Conservation (phyloP, 2,329 filamentous ascomycete genomes). For the Colletotrichum chrysophilum region DNA sequence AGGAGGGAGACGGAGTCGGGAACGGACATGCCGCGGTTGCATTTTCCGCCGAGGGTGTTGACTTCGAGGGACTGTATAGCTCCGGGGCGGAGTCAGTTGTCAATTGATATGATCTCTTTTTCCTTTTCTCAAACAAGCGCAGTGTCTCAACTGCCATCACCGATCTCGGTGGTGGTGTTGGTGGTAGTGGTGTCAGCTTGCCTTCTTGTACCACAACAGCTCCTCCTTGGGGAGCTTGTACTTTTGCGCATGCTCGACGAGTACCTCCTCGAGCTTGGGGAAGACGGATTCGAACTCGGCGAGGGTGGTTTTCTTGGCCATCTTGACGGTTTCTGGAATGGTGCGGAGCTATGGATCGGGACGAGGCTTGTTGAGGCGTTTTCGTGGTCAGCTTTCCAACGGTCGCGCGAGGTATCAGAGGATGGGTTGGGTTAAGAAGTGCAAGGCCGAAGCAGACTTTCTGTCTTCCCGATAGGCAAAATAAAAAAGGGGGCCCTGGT, state of each 20-base stretch:
- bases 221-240: slow-evolving; percentile 86
- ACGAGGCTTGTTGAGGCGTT: background rate
- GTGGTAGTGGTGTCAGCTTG: slow-evolving; percentile 41
- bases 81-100: background rate
- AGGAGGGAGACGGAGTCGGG: slow-evolving; percentile 88
- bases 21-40: slow-evolving; percentile 98
- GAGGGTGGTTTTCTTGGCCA: slow-evolving; percentile 76
- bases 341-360: background rate
- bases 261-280: slow-evolving; percentile 81
- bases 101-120: background rate
- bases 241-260: slow-evolving; percentile 77
- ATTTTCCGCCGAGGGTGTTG: slow-evolving; percentile 94
- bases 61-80: slow-evolving; percentile 76
- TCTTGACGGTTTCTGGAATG: slow-evolving; percentile 35
- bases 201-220: slow-evolving; percentile 85
- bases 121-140: background rate
- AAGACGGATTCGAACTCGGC: slow-evolving; percentile 91
- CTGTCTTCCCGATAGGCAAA: background rate
- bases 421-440: background rate
- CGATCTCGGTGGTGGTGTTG: background rate
- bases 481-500: background rate
- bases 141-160: background rate
- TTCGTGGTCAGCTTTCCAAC: background rate
- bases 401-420: background rate
- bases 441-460: background rate